phyloP scores from a whole-genome alignment of 306 rosid genomes.

The Begonia peltatifolia region DNA sequence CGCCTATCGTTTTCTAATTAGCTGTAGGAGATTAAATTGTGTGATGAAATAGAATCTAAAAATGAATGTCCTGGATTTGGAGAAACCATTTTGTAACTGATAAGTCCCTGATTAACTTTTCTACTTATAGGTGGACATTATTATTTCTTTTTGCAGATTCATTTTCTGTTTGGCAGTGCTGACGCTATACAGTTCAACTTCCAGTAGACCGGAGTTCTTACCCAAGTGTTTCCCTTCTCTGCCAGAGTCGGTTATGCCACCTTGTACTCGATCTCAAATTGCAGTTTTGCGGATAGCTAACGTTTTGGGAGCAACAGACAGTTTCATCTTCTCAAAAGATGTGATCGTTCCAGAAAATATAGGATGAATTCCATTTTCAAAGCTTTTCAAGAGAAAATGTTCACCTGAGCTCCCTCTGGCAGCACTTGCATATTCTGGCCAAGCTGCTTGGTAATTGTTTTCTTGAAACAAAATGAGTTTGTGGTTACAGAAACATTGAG shows the following conservation, averaged over 20 bases:
- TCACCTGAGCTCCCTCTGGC: no score
- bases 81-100: no score
- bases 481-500: no score
- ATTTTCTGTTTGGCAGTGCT: constrained; percentile 57
- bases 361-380: constrained; percentile 1
- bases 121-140: not conserved
- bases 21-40: no score
- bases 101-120: no score
- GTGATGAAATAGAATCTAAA: no score
- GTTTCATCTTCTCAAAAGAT: constrained; percentile 41
- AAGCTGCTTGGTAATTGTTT: no score
- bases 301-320: constrained; percentile 41
- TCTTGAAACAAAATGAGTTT: no score
- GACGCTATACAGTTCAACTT: constrained; percentile 41
- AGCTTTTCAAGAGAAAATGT: constrained; percentile 1
- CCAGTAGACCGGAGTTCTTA: constrained; percentile 38
- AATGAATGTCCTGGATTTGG: no score
- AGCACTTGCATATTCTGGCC: no score
- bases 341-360: constrained; percentile 22
- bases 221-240: constrained; percentile 67
- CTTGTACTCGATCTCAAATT: constrained; percentile 20
- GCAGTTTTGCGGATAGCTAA: constrained; percentile 40
- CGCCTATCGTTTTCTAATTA: no score
- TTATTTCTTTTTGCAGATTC: constrained; percentile 41
- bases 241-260: constrained; percentile 32